Evolutionary conservation across 495 filamentous ascomycete genomes (phyloP), one percentile per base, ranked within the genome.

Genomic region (Lindgomyces ingoldianus): DNA sequence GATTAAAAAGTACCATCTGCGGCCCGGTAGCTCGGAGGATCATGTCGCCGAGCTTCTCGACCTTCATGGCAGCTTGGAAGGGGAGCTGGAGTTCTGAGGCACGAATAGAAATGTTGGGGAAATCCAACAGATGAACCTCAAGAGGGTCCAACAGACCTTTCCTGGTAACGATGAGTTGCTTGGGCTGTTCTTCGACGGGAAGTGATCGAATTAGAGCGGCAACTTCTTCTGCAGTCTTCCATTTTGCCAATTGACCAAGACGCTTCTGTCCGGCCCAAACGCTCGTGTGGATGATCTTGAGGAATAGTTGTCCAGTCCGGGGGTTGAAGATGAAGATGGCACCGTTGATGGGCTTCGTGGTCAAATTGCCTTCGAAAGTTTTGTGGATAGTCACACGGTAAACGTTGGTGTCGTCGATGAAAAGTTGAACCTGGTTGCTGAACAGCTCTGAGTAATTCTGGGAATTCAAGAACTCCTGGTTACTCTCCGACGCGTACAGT

Each of bases 301-400:
- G 76, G 84, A 99, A 99, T 19, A 99, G 78, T 71, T 99, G 95
- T 30, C 95, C 95, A 65, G 95, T 98, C 48, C 95, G 87, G 18
- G 95, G 95, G 73, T 98, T 99, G 86, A 99, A 96, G 77, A 99
- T 98, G 80, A 99, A 98, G 72, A 99, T 99, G 33, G 95, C 95
- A 72, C 95, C 95, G 77, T 99, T 99, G 80, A 99, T 99, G 21
- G 95, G 95, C 78, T 99, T 99, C 0, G 95, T 99, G 1, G 95
- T 99, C 81, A 99, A 80, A 71, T 99, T 99, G 66, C 95, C 95
- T 75, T 99, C 95, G 67, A 99, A 99, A 0, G 95, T 99, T 84
- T 99, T 99, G 83, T 99, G 95, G 49, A 99, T 98, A 0, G 95
- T 98, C 66, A 99, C 95, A 77, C 95, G 94, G 72, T 99, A 99